Base-by-base conservation (phyloP, 805 yeast genomes). In the Metschnikowia santaceciliae region DNA sequence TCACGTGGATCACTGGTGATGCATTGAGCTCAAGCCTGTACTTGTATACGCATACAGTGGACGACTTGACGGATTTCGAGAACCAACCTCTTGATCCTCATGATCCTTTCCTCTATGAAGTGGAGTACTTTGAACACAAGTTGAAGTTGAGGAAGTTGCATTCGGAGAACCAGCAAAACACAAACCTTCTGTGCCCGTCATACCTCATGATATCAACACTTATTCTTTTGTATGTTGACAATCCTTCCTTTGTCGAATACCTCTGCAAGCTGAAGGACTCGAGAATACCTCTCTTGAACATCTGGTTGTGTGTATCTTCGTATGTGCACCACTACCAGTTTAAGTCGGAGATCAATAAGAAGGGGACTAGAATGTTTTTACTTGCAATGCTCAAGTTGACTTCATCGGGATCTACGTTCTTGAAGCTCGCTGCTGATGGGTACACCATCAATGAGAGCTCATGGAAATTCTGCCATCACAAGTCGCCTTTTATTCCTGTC, bases 391-490 rank as follows among this genome's bases (percentile, higher is more conserved):
- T 68, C 36, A 65, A 63, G 48, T 45, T 71, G 14, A 57, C 71
- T 8, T 51, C 60, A 3, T 44, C 46, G 10, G 46, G 48, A 32
- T 38, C 40, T 3, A 36, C n/a, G 6, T 35, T 38, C 11, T 20
- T 55, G 40, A 22, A 32, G 1, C n/a, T 17, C 6, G 50, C 50
- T 8, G 50, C 51, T 6, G 46, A 54, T 4, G 47, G 42, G 5
- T 50, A 45, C 19, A 46, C 40, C 20, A 62, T 65, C 49, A 65
- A 74, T 46, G 77, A 73, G 50, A 64, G 64, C 59, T 65, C 66
- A 48, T 74, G 76, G 75, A 74, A 74, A 54, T 56, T 74, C 39
- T 70, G 75, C 34, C 79, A 72, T 50, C 78, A 74, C 48, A 63
- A 60, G 46, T 48, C 55, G 13, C 77, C 78, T 1, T 47, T 68